Evolutionary conservation across 371 early-diverging fungal genomes (phyloP), one percentile per base, ranked within the genome.

Genomic region (Apophysomyces ossiformis): DNA sequence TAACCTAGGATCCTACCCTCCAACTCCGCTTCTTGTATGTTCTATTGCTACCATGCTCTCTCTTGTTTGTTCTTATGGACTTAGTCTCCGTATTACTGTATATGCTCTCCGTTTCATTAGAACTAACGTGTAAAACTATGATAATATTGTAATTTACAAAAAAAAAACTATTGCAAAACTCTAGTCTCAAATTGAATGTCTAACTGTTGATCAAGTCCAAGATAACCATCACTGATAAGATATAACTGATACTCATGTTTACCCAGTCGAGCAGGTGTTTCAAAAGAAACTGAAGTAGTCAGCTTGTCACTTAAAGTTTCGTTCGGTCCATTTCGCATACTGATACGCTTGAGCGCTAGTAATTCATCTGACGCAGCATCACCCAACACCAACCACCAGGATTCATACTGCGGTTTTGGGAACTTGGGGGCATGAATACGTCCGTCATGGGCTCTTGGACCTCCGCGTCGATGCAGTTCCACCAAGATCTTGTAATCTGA

Each of bases 361-460:
- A 96, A 70, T 61, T 90, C 91, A 61, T 91, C 87, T 3, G 66
- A 77, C 5, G 73, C 84, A 0, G 81, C 72, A 60, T 93, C 86
- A 7, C 90, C 95, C 7, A 96, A 73, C 7, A 95, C 83, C 1
- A 93, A 65, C 92, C 93, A 96, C 94, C 95, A 96, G 0, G 93
- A 90, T 69, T 98, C 97, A 68, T 88, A 90, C 70, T 97, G 97
- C 4, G 89, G 79, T 72, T 98, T 97, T 7, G 95, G 93, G 71
- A 96, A 96, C 63, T 75, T 74, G 5, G 95, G 93, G 11, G 90
- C 78, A 68, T 90, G 74, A 7, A 91, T 81, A 5, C 88, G 79
- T 9, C 89, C 90, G 35, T 90, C 90, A 61, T 87, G 89, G 3
- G 75, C 62, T 16, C 64, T 62, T 9, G 66, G 59, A 35, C 66